Evolutionary conservation across 148 eudicot species (phyloP).

Genomic region (Vaccinium corymbosum): DNA sequence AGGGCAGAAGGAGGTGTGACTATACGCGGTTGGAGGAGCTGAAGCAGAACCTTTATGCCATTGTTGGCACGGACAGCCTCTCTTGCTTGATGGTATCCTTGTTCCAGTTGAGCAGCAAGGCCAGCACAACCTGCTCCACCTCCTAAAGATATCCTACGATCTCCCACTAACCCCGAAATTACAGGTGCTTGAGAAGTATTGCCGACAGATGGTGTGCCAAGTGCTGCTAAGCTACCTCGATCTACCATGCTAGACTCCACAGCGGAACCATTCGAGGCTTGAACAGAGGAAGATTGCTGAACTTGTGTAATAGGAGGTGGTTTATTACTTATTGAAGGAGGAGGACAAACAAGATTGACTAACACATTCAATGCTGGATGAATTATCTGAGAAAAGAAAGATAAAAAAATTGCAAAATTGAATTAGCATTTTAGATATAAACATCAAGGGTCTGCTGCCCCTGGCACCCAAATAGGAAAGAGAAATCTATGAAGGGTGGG

Average conservation of each 20-base stretch:
- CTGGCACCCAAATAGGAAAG: slow-evolving; percentile 8
- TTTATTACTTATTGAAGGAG: slow-evolving; percentile 94
- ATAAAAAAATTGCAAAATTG: background rate
- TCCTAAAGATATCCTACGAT: slow-evolving; percentile 89
- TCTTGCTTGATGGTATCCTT: slow-evolving; percentile 90
- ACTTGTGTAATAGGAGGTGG: slow-evolving; percentile 53
- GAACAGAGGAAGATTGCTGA: slow-evolving; percentile 54
- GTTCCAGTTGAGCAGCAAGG: slow-evolving; percentile 95
- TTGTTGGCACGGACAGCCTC: slow-evolving; percentile 96
- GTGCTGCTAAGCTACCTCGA: slow-evolving; percentile 35
- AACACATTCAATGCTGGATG: slow-evolving; percentile 85
- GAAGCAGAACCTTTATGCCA: slow-evolving; percentile 91
- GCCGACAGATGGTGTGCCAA: slow-evolving; percentile 30
- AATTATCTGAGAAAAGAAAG: slow-evolving; percentile 60
- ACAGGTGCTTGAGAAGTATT: slow-evolving; percentile 52
- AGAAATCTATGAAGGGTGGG: background rate
- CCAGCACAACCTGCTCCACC: slow-evolving; percentile 94
- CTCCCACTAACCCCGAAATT: slow-evolving; percentile 89
- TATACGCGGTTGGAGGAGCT: slow-evolving; percentile 87
- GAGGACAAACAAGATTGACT: slow-evolving; percentile 95
- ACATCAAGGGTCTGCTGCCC: background rate
- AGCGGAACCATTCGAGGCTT: slow-evolving; percentile 53
- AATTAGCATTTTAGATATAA: background rate
- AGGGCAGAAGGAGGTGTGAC: slow-evolving; percentile 75
- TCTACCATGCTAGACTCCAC: slow-evolving; percentile 49